Conservation (phyloP, 179 eudicot species). For the Beta lomatogona region DNA sequence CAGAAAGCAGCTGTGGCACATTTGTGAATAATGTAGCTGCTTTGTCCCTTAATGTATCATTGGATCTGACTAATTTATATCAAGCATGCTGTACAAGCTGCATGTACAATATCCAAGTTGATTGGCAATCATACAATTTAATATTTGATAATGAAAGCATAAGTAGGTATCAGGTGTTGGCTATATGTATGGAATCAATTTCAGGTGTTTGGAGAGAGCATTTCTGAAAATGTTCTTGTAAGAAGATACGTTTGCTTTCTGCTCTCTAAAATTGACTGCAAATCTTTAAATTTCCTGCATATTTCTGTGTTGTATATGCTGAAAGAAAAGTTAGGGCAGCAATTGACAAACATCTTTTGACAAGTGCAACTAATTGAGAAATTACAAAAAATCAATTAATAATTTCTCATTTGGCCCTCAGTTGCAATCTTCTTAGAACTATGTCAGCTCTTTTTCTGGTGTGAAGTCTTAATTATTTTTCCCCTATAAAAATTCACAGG, state of each 20-base stretch:
- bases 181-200: neutral
- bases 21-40: neutral
- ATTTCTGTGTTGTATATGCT: conserved; percentile 9
- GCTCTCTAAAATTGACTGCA: neutral
- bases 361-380: neutral
- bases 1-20: neutral
- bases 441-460: neutral
- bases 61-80: neutral
- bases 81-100: conserved; percentile 1
- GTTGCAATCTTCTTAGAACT: neutral
- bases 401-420: too few relatives aligned
- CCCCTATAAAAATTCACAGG: conserved; percentile 39
- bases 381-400: neutral
- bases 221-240: neutral
- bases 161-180: neutral
- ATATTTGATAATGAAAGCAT: neutral
- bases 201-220: neutral
- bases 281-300: neutral
- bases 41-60: neutral
- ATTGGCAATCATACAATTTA: neutral
- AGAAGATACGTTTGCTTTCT: neutral
- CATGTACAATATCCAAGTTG: neutral
- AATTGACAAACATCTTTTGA: neutral
- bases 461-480: neutral
- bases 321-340: neutral